A percentile compares a stretch with the other conserved stretches of the same genome.
These are phyloP conservation scores for Salix viminalis DNA, from an alignment of 345 rosid species.

Conservation along the genomic window DNA sequence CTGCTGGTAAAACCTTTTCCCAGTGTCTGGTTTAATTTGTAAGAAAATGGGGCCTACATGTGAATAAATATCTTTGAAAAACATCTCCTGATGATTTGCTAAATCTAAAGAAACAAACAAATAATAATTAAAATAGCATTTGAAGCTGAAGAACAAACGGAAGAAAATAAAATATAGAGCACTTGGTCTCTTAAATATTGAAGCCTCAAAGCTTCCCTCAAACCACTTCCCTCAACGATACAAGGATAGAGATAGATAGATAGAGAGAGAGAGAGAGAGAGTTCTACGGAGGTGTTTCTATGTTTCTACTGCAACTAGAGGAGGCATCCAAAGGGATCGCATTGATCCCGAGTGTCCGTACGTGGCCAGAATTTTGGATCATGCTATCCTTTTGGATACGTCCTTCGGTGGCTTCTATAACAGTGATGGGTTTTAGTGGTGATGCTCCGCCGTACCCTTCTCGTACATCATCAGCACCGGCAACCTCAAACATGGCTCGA, in stretches of 20 bases:
- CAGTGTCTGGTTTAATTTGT: constrained; percentile 50
- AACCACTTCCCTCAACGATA: constrained; percentile 36
- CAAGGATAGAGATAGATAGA: not conserved
- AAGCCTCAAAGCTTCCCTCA: constrained; percentile 20
- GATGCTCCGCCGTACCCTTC: not conserved
- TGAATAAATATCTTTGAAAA: constrained; percentile 4
- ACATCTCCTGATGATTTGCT: not conserved
- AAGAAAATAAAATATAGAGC: constrained; percentile 16
- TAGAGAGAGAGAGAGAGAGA: not conserved
- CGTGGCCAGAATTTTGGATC: constrained; percentile 36
- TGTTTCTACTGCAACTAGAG: constrained; percentile 53
- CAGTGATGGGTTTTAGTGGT: not conserved
- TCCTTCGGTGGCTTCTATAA: constrained; percentile 63
- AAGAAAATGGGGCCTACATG: constrained; percentile 42
- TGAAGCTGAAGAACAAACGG: not conserved
- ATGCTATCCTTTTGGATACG: constrained; percentile 91
- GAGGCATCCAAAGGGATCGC: constrained; percentile 99
- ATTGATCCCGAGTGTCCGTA: constrained; percentile 59
- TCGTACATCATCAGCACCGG: not conserved
- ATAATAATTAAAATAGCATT: not conserved
- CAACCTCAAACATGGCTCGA: not conserved
- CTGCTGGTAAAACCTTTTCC: constrained; percentile 29
- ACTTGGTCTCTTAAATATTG: constrained; percentile 44
- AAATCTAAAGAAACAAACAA: not conserved
- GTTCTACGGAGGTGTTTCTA: constrained; percentile 3